These are phyloP conservation scores for Coccomyxa sp. DNA, from an alignment of 139 green algal genomes.

Conservation along the genomic window DNA sequence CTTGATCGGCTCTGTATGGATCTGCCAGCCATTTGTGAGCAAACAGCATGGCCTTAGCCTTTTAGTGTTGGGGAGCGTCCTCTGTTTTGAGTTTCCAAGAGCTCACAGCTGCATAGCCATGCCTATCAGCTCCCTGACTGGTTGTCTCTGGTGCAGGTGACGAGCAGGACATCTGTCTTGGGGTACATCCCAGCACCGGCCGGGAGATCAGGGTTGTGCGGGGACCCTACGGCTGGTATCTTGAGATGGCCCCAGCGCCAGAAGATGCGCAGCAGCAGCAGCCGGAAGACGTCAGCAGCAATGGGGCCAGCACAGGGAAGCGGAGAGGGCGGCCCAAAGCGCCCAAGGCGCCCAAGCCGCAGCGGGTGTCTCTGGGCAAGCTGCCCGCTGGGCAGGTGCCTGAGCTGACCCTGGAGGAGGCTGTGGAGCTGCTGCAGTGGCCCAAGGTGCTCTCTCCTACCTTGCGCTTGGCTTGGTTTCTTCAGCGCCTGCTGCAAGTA, in stretches of 20 bases:
- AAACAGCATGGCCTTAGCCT: background rate
- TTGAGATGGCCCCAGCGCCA: conserved; percentile 39
- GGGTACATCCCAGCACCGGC: conserved; percentile 31
- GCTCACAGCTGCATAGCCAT: background rate
- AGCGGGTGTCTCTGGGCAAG: background rate
- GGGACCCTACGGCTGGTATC: conserved; percentile 70
- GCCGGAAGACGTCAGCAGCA: too few relatives aligned
- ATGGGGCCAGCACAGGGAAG: too few relatives aligned
- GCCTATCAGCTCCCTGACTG: too few relatives aligned
- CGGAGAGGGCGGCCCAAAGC: conserved; percentile 6
- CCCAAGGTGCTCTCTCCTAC: too few relatives aligned
- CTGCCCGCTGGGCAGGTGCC: conserved; percentile 4
- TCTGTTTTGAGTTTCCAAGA: background rate
- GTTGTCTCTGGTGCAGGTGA: conserved; percentile 7
- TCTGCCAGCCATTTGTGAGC: background rate
- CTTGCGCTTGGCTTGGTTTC: too few relatives aligned
- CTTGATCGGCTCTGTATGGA: background rate
- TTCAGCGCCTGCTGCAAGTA: too few relatives aligned
- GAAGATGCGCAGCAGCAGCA: background rate
- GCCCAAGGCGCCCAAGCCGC: background rate
- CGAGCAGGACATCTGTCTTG: conserved; percentile 22
- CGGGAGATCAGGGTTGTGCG: conserved; percentile 35
- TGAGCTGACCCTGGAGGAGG: conserved; percentile 20
- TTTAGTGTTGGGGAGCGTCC: too few relatives aligned
- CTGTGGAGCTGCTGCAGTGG: conserved; percentile 26